Base-by-base conservation (phyloP, 73 alveolate species). In the Tetrahymena thermophila region DNA sequence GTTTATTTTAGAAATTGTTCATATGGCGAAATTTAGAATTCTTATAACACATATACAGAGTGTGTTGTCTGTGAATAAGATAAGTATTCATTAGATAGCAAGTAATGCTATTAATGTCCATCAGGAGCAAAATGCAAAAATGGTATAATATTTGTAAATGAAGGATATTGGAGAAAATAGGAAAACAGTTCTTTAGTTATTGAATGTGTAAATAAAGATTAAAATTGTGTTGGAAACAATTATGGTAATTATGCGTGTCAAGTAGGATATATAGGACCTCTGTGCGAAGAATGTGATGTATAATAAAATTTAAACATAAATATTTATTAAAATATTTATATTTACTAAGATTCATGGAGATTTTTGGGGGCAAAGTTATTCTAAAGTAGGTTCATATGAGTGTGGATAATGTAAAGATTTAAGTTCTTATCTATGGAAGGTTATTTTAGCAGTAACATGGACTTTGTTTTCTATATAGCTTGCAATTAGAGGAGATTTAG, bases 151-250 rank as follows among this genome's bases (percentile, higher is more conserved):
- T 31, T 94, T 11, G 85, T 38, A 19, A 96, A 96, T 23, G 10
- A 43, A 34, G 98, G 97, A 9, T 97, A 96, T 44, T 97, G 98
- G 98, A 96, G 98, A 95, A 35, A 84, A 23, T 19, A 85, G 1
- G 55, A 95, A 34, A 35, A 44, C 50, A 95, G 96, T 85, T 97
- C 95, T 28, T 43, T 93, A 21, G 93, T 96, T 23, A 21, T 96
- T 25, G 85, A 85, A 42, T 94, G 96, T 85, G 71, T 25, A 31
- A 71, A 94, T 94, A 35, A 38, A 40, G 28, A 42, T 0, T 21
- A 11, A 21, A 94, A 94, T 85, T 94, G 96, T 94, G 34, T 44
- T 17, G 96, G 96, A 38, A 85, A 94, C 28, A 94, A 10, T 7
- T 85, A 28, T 83, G 96, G 94, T 19, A 89, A 94, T 94, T 38